Conservation (phyloP, 2,329 filamentous ascomycete genomes). For the Pseudocercospora crystallina region DNA sequence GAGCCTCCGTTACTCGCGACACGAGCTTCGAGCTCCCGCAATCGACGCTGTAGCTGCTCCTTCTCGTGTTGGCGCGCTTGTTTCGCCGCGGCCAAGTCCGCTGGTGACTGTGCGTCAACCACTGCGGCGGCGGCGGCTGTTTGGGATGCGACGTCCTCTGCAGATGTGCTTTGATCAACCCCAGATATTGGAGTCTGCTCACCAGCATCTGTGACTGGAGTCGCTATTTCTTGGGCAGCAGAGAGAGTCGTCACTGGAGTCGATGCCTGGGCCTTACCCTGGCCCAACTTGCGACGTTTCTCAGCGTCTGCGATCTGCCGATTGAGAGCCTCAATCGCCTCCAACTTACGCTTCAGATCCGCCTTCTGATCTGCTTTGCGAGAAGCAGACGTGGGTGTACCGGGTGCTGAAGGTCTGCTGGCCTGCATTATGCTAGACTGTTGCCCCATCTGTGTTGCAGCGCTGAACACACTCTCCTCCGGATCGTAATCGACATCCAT, state of each 20-base stretch:
- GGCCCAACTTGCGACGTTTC: constrained; percentile 38
- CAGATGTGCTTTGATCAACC: too few relatives aligned
- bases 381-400: constrained; percentile 11
- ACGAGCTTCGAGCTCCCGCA: constrained; percentile 11
- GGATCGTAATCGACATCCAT: constrained; percentile 26
- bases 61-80: constrained; percentile 15
- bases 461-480: neutral
- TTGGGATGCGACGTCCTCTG: too few relatives aligned
- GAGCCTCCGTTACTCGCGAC: too few relatives aligned
- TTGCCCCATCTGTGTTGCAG: neutral
- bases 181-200: too few relatives aligned
- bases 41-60: constrained; percentile 8
- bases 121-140: too few relatives aligned
- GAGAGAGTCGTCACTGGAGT: too few relatives aligned
- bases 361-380: neutral
- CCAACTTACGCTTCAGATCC: constrained; percentile 21
- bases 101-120: neutral
- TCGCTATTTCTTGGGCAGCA: too few relatives aligned
- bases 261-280: neutral
- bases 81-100: neutral
- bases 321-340: constrained; percentile 28
- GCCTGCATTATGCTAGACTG: neutral
- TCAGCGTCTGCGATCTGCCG: constrained; percentile 43
- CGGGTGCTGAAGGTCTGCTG: constrained; percentile 19
- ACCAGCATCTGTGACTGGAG: too few relatives aligned